A percentile compares a stretch with the other conserved stretches of the same genome.
These are phyloP conservation scores for Phytopythium boreale DNA, from an alignment of 352 stramenopile genomes.

Conservation along the genomic window DNA sequence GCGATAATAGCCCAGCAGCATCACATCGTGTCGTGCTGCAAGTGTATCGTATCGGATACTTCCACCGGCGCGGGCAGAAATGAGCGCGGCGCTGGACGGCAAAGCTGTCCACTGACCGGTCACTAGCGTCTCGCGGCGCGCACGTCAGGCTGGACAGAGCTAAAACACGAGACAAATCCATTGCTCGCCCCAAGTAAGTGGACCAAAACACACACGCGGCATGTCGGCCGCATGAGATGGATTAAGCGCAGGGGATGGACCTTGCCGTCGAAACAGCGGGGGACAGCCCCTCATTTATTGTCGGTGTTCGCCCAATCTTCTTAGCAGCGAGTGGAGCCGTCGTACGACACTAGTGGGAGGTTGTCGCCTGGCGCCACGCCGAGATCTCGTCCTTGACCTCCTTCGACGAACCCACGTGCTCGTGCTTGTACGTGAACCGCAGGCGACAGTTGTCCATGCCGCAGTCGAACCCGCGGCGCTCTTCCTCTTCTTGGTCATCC, in stretches of 20 bases:
- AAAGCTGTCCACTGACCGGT: background rate
- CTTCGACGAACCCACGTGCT: slow-evolving; percentile 63
- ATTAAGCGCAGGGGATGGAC: background rate
- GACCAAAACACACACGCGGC: background rate
- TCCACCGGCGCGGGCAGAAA: background rate
- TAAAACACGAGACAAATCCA: background rate
- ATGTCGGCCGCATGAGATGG: too few species aligned
- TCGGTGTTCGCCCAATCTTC: background rate
- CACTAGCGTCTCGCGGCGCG: background rate
- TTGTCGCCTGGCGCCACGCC: slow-evolving; percentile 36
- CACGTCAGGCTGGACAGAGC: background rate
- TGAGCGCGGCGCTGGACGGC: slow-evolving; percentile 2
- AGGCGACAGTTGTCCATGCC: slow-evolving; percentile 57
- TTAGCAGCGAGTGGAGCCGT: background rate
- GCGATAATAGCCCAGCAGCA: too few species aligned
- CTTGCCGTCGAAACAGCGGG: background rate
- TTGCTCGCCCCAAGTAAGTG: background rate
- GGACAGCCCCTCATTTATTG: slow-evolving; percentile 5
- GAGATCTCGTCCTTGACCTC: slow-evolving; percentile 59
- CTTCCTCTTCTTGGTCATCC: slow-evolving; percentile 18
- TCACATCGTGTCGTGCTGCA: background rate
- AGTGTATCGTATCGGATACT: background rate
- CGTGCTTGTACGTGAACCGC: slow-evolving; percentile 62
- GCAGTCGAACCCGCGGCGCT: slow-evolving; percentile 50
- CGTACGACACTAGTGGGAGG: background rate